Conservation (phyloP, 306 rosid genomes). For the Cyclanthera cordifolia region DNA sequence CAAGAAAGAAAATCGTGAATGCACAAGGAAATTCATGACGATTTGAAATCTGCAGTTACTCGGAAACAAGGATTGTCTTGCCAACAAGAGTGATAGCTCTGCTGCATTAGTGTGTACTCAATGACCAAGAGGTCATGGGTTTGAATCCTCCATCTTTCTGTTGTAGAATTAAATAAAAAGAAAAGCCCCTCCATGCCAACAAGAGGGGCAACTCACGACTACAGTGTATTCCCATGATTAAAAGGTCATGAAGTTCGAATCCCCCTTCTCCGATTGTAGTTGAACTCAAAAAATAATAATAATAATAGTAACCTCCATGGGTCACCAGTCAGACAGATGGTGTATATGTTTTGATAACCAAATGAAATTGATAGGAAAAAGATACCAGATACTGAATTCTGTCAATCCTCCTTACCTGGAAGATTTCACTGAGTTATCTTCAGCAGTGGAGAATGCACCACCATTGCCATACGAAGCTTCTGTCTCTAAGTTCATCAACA, state of each 20-base stretch:
- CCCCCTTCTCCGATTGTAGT: too few species aligned
- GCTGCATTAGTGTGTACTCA: too few species aligned
- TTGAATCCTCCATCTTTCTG: too few species aligned
- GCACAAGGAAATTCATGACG: background rate
- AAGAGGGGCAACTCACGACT: too few species aligned
- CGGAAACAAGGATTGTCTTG: background rate
- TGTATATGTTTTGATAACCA: background rate
- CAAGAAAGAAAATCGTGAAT: background rate
- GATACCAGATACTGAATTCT: background rate
- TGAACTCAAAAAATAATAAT: too few species aligned
- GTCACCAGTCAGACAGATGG: background rate
- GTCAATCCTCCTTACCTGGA: conserved; percentile 34
- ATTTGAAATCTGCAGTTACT: background rate
- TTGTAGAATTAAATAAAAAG: too few species aligned
- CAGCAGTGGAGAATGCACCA: conserved; percentile 23
- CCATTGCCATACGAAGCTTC: conserved; percentile 28
- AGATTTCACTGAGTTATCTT: conserved; percentile 27
- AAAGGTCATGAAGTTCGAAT: too few species aligned
- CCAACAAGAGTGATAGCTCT: too few species aligned
- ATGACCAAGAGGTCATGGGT: too few species aligned
- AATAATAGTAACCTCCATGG: too few species aligned
- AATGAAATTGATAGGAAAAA: background rate
- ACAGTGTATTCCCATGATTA: too few species aligned
- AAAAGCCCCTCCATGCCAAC: too few species aligned
- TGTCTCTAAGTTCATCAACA: conserved; percentile 22